These are phyloP conservation scores for Cucumis cinereus DNA, from an alignment of 306 rosid genomes.

Conservation along the genomic window DNA sequence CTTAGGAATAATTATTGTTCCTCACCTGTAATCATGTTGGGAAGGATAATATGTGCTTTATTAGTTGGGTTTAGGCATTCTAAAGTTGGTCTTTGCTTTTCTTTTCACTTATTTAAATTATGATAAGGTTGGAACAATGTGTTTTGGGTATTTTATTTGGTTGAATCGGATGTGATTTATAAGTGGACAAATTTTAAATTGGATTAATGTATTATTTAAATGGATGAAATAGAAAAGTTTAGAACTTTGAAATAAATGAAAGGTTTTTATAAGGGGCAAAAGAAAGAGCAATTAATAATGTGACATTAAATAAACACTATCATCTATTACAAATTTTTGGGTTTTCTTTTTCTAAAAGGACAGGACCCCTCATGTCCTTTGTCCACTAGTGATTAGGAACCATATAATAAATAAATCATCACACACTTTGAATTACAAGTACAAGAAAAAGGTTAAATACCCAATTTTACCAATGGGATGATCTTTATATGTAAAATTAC, in stretches of 20 bases:
- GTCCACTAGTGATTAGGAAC: constrained; percentile 1
- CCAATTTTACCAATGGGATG: neutral
- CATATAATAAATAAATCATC: neutral
- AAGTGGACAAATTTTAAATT: neutral
- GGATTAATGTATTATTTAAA: neutral
- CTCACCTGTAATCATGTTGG: neutral
- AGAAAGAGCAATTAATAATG: neutral
- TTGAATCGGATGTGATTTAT: neutral
- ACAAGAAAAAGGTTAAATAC: neutral
- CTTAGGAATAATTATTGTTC: neutral
- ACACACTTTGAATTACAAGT: neutral
- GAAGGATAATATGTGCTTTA: neutral
- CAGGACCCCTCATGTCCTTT: constrained; percentile 4
- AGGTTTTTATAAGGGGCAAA: too few species aligned
- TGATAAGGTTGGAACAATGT: neutral
- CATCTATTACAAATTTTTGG: neutral
- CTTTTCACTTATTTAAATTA: neutral
- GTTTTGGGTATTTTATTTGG: neutral
- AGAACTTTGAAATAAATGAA: neutral
- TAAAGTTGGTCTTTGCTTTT: neutral
- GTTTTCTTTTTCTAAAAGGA: neutral
- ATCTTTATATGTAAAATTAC: constrained; percentile 2
- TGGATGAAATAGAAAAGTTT: neutral
- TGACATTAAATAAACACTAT: neutral
- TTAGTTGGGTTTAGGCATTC: neutral